A percentile compares a stretch with the other conserved stretches of the same genome.
Conservation (phyloP, 257 asterid genomes). For the Nicotiana knightiana region DNA sequence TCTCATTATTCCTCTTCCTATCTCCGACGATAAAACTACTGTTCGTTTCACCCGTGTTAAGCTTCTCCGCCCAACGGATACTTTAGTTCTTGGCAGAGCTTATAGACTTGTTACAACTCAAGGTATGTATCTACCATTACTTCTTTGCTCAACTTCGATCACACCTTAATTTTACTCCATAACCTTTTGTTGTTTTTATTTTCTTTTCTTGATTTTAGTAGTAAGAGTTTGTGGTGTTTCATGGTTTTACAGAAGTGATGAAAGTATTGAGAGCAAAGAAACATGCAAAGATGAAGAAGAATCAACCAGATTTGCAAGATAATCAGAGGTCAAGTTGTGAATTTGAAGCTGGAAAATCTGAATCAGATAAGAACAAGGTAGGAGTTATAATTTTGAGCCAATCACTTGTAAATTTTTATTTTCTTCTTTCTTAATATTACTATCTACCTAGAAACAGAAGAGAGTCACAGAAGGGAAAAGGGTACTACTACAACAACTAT, state of each 20-base stretch:
- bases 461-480: background rate
- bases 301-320: constrained; percentile 23
- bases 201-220: background rate
- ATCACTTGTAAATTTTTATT: background rate
- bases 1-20: constrained; percentile 58
- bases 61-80: constrained; percentile 73
- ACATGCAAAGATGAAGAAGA: constrained; percentile 67
- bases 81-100: constrained; percentile 71
- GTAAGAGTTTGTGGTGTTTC: too few species aligned
- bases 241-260: constrained; percentile 59
- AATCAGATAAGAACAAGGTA: constrained; percentile 33
- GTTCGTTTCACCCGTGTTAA: constrained; percentile 63
- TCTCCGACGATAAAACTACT: constrained; percentile 25
- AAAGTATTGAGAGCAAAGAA: constrained; percentile 76
- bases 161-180: too few species aligned
- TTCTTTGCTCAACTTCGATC: background rate
- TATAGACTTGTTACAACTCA: constrained; percentile 79
- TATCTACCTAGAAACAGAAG: background rate
- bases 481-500: background rate
- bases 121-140: constrained; percentile 28
- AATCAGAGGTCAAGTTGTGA: constrained; percentile 29
- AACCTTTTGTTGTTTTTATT: background rate
- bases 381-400: constrained; percentile 1
- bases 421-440: background rate
- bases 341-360: constrained; percentile 29